A percentile compares a stretch with the other conserved stretches of the same genome.
These are phyloP conservation scores for Plasmodium fragile DNA, from an alignment of 169 alveolate species.

Conservation along the genomic window DNA sequence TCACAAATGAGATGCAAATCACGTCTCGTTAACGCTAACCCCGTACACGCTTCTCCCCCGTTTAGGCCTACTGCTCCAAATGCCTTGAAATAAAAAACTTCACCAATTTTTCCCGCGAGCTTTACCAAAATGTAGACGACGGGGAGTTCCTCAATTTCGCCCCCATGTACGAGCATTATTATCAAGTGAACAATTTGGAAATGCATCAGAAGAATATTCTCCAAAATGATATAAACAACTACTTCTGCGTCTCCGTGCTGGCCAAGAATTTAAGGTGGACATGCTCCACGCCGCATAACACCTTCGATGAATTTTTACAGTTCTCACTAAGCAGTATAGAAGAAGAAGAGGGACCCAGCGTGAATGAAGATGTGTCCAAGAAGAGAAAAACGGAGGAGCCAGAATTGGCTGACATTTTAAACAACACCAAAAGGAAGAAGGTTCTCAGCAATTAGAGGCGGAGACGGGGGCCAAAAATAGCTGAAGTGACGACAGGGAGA, in stretches of 20 bases:
- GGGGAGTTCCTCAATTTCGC: slow-evolving; percentile 41
- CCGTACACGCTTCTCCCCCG: neutral
- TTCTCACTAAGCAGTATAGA: slow-evolving; percentile 11
- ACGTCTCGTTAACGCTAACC: neutral
- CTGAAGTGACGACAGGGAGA: neutral
- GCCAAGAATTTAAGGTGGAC: slow-evolving; percentile 65
- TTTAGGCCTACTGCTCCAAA: slow-evolving; percentile 58
- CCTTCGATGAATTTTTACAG: slow-evolving; percentile 47
- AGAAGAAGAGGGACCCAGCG: neutral
- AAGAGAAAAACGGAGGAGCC: slow-evolving; percentile 10
- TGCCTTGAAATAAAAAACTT: slow-evolving; percentile 51
- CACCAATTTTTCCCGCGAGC: slow-evolving; percentile 24
- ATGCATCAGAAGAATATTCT: slow-evolving; percentile 20
- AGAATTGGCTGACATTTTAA: neutral
- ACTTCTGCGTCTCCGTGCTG: slow-evolving; percentile 17
- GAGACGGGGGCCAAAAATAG: neutral
- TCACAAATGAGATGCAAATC: neutral
- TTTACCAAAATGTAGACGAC: slow-evolving; percentile 20
- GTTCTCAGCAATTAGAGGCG: neutral
- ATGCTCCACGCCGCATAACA: slow-evolving; percentile 46
- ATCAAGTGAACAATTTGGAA: slow-evolving; percentile 47
- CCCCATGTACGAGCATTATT: slow-evolving; percentile 57
- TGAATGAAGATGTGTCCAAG: neutral
- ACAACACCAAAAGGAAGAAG: slow-evolving; percentile 21
- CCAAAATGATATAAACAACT: slow-evolving; percentile 40